Percentiles rank a stretch among this genome's conserved stretches.
Evolutionary conservation across 2,329 filamentous ascomycete genomes (phyloP).

Genomic region (Ceratocystis huliohia): DNA sequence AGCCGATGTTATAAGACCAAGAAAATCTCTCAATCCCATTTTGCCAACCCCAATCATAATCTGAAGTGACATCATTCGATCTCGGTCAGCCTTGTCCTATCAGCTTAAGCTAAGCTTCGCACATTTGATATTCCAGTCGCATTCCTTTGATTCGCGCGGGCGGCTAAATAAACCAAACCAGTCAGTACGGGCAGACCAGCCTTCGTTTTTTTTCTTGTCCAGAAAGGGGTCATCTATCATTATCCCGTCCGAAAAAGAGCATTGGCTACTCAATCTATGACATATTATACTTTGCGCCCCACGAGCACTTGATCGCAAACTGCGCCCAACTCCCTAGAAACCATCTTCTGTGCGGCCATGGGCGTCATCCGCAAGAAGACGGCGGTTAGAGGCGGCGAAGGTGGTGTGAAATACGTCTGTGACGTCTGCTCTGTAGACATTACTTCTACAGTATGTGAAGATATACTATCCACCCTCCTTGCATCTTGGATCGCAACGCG

Average conservation of each 20-base stretch:
- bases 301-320: not conserved
- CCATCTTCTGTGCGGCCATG: constrained; percentile 39
- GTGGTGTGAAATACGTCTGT: constrained; percentile 89
- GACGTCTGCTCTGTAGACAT: constrained; percentile 95
- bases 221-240: too few relatives aligned
- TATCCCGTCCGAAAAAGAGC: not conserved
- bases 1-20: not conserved
- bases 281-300: not conserved
- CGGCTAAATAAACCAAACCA: not conserved
- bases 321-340: not conserved
- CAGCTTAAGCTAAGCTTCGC: not conserved
- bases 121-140: constrained; percentile 1
- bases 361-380: constrained; percentile 95
- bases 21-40: not conserved
- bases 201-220: too few relatives aligned
- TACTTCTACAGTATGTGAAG: constrained; percentile 69
- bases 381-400: constrained; percentile 69
- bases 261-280: not conserved
- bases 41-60: not conserved
- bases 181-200: too few relatives aligned
- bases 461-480: constrained; percentile 12
- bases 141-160: not conserved
- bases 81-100: not conserved
- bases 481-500: not conserved
- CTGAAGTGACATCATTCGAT: constrained; percentile 7